Base-by-base conservation (phyloP, 192 early-diverging fungal species). In the Linnemannia zychae region DNA sequence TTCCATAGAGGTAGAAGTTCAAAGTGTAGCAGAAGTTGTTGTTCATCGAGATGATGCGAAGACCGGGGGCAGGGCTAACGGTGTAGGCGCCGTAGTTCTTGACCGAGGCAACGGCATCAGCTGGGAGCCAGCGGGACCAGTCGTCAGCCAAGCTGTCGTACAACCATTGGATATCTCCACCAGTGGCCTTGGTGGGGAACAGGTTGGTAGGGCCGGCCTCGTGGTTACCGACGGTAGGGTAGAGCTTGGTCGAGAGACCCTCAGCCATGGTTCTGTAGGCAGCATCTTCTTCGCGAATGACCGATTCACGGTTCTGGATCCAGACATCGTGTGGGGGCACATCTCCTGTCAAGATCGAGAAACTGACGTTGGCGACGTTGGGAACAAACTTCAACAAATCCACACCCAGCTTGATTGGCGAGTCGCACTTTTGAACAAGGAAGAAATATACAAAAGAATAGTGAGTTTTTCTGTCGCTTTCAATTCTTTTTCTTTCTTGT, bases 21-120 rank as follows among this genome's bases (percentile, higher is more conserved):
- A 89, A 22, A 33, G 83, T 89, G 70, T 93, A 93, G 36, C 91
- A 93, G 57, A 91, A 93, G 73, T 92, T 93, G 53, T 89, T 93
- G 67, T 93, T 93, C 9, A 93, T 38, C 12, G 88, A 88, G 53
- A 93, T 88, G 33, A 93, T 74, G 33, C 88, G 87, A 22, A 93
- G 60, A 0, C 89, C 90, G 52, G 82, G 80, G 3, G 74, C 44
- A 28, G 91, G 91, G 71, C 87, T 88, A 1, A 78, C 75, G 3
- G 87, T 85, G 81, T 93, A 93, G 46, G 83, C 88, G 48, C 91
- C 92, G 36, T 82, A 85, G 67, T 89, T 88, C 49, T 85, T 78
- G 28, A 90, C 75, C 16, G 85, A 78, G 12, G 79, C 77, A 52
- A 86, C 87, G 15, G 78, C 89, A 52, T 87, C 84, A 0, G 53